These are phyloP conservation scores for Colletotrichum shisoi DNA, from an alignment of 2,329 filamentous ascomycete species.

Conservation along the genomic window DNA sequence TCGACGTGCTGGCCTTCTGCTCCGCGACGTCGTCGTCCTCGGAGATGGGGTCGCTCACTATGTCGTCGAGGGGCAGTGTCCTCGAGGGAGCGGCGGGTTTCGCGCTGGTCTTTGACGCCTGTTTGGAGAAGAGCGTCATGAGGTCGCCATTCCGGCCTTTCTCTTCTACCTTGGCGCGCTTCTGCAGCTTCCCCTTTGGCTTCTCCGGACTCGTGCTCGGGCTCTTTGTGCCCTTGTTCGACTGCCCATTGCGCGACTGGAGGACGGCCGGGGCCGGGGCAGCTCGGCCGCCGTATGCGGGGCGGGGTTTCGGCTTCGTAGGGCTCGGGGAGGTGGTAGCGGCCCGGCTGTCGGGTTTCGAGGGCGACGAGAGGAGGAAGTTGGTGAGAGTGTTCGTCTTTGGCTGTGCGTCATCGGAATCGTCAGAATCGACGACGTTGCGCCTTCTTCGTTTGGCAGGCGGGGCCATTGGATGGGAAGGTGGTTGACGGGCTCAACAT, in stretches of 20 bases:
- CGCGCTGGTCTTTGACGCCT: conserved; percentile 58
- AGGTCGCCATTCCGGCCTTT: conserved; percentile 65
- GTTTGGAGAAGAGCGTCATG: conserved; percentile 67
- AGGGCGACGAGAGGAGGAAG: conserved; percentile 63
- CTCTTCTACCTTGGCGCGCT: conserved; percentile 53
- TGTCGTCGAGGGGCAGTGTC: conserved; percentile 56
- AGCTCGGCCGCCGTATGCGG: background rate
- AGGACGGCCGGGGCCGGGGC: conserved; percentile 39
- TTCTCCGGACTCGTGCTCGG: conserved; percentile 59
- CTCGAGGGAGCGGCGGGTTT: conserved; percentile 42
- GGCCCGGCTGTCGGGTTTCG: conserved; percentile 47
- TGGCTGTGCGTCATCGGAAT: conserved; percentile 55
- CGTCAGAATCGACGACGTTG: conserved; percentile 61
- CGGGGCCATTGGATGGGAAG: conserved; percentile 59
- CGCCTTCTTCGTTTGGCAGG: conserved; percentile 67
- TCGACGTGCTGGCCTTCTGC: conserved; percentile 59
- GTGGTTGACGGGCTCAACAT: conserved; percentile 27
- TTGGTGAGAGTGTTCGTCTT: conserved; percentile 59
- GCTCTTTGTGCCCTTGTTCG: conserved; percentile 47
- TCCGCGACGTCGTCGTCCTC: conserved; percentile 66
- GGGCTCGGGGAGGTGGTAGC: conserved; percentile 54
- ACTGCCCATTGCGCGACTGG: conserved; percentile 41
- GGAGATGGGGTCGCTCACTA: conserved; percentile 65
- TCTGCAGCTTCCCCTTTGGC: conserved; percentile 52
- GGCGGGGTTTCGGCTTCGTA: conserved; percentile 44